Base-by-base conservation (phyloP, 192 early-diverging fungal genomes). In the Podila epigama region DNA sequence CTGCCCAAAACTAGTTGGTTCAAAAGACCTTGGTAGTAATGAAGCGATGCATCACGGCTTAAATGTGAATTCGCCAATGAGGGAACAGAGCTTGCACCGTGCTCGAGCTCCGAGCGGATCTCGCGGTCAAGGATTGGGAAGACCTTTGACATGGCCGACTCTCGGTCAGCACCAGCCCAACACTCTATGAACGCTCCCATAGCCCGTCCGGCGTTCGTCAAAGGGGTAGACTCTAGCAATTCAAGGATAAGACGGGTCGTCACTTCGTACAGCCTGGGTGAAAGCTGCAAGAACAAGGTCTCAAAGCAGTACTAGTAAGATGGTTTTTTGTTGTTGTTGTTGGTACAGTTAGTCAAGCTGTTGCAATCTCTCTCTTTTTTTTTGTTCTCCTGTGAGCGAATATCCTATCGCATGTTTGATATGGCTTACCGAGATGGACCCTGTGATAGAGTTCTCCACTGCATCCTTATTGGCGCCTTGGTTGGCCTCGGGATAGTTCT, bases 21-120 rank as follows among this genome's bases (percentile, higher is more conserved):
- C 11, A 94, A 54, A 35, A 93, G 87, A 20, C 69, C 80, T 54
- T 95, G 94, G 63, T 90, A 87, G 89, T 93, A 95, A 69, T 95
- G 94, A 29, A 94, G 69, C 0, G 92, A 79, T 67, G 92, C 91
- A 5, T 87, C 86, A 69, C 70, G 81, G 36, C 69, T 69, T 35
- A 67, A 69, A 11, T 79, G 82, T 3, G 82, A 88, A 40, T 79
- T 65, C 15, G 82, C 66, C 40, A 82, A 66, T 0, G 86, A 81
- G 15, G 85, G 83, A 5, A 72, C 71, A 0, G 88, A 83, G 3
- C 82, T 73, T 32, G 93, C 93, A 16, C 88, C 90, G 28, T 88
- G 81, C 35, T 86, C 79, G 33, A 95, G 58, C 60, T 95, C 93
- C 10, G 61, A 72, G 27, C 80, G 52, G 40, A 95, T 94, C 15